phyloP scores from a whole-genome alignment of 192 early-diverging fungal genomes.

The Coemansia sp. region DNA sequence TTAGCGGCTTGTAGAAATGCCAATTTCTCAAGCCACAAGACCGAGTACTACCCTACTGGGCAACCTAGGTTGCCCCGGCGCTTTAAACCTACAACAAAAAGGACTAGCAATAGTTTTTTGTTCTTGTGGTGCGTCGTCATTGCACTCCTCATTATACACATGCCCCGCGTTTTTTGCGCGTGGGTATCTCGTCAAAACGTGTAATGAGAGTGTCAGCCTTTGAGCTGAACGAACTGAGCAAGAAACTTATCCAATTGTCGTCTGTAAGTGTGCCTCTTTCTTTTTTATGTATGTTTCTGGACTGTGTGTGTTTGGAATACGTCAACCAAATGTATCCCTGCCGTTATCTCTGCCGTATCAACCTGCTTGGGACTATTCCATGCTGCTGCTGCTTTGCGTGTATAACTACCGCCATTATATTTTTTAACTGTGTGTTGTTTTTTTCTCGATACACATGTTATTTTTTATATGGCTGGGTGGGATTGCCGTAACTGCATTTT shows the following conservation, averaged over 20 bases:
- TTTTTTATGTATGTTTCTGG: slow-evolving; percentile 9
- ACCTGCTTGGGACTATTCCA: slow-evolving; percentile 6
- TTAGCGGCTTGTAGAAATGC: not conserved
- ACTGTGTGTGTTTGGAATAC: slow-evolving; percentile 12
- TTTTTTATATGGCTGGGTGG: not conserved
- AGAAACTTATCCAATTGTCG: slow-evolving; percentile 11
- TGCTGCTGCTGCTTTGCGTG: slow-evolving; percentile 5
- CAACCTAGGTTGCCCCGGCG: slow-evolving; percentile 30
- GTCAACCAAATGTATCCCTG: not conserved
- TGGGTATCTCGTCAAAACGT: slow-evolving; percentile 12
- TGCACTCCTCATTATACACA: slow-evolving; percentile 28
- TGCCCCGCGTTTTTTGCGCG: not conserved
- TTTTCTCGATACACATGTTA: slow-evolving; percentile 4
- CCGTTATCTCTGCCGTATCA: not conserved
- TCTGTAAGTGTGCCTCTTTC: slow-evolving; percentile 16
- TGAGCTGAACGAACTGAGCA: slow-evolving; percentile 43
- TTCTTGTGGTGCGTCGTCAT: slow-evolving; percentile 42
- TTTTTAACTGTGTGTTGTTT: not conserved
- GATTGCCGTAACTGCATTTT: not conserved
- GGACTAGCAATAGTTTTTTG: not conserved
- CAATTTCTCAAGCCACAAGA: slow-evolving; percentile 2
- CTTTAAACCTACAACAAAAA: slow-evolving; percentile 13
- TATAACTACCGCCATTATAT: not conserved
- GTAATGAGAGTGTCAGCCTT: slow-evolving; percentile 48
- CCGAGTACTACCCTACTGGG: slow-evolving; percentile 7